Base-by-base conservation (phyloP, 2,329 filamentous ascomycete species). In the Alternaria angustiovoidea region DNA sequence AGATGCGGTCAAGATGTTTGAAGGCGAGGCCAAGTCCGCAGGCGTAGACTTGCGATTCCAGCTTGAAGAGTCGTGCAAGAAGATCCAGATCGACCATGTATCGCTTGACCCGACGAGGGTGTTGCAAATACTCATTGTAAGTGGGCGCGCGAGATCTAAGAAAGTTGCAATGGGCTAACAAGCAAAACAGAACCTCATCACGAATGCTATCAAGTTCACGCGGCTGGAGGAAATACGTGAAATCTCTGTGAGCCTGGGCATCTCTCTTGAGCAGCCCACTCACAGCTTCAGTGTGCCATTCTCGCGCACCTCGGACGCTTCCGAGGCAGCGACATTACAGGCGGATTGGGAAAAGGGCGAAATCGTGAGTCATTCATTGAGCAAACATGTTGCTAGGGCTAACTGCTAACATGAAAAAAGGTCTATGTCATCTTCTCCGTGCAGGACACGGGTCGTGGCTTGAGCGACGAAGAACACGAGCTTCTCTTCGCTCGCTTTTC, bases 141-240 rank as follows among this genome's bases (percentile, higher is more conserved):
- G 58, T 48, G 11, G 1, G 22, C n/a, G 4, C 20, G 12, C 24
- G 16, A 20, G 11, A 26, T 22, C 4, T 22, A 5, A 22, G 22
- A 22, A 22, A 22, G 22, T 22, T 22, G 22, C 22, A 22, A 22
- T 22, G 22, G 22, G 22, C 22, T 22, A 22, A 22, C 22, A n/a
- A 22, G 22, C 22, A 22, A 22, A 22, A 22, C 22, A 20, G 14
- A 26, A 77, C 14, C 70, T 82, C 0, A 66, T 82, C 18, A 82
- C 80, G 7, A 81, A 81, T 48, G 77, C 78, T 2, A 80, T 82
- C 68, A 82, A 82, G 46, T 82, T 82, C 64, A 82, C 80, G 0
- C 73, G 77, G 12, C 69, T 78, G 26, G 70, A 75, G n/a, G 49
- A 72, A 0, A 71, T 48, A 8, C 75, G 79, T 1, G 66, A 70